Evolutionary conservation across 306 rosid genomes (phyloP), one percentile per base, ranked within the genome.

Genomic region (Boehmeria nivea): DNA sequence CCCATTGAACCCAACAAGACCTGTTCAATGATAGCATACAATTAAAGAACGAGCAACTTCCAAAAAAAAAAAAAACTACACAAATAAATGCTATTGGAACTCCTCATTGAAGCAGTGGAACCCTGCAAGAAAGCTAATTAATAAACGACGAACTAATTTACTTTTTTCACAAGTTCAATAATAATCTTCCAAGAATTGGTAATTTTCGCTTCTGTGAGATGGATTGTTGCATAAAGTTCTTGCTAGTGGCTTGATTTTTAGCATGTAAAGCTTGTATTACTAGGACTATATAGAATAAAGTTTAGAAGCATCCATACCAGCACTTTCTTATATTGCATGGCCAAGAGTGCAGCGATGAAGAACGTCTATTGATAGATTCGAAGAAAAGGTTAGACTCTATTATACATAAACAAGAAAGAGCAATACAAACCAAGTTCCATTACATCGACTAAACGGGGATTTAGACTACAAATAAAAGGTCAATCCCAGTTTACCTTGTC

Each of bases 341-440:
- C 96, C 85, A 91, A 72, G 51, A 91, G 96, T 66, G 96, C 96
- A 51, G 99, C 99, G 73, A 91, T 91, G 72, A 91, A 91, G 79
- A 91, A 91, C 66, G 99, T 91, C 99, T 91, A 81, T 48, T 73
- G 70, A 69, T 40, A 11, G 3, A 11, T 11, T 40, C 33, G 59
- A 70, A 80, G 5, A 61, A 54, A 42, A 39, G 43, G 22, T 49
- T 26, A 53, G 66, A 67, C 2, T 23, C 36, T 44, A 38, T 57
- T 2, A 14, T 18, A 64, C 34, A 46, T 9, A 14, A 3, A 53
- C 23, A 49, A 24, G 7, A 42, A 0, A 14, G 42, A 40, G 27
- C 11, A 21, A 56, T 51, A 50, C n/a, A 44, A 22, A 47, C 1
- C 5, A 31, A 31, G 9, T 2, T 31, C 1, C 9, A 0, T 31